These are phyloP conservation scores for Gymnopilus junonius DNA, from an alignment of 768 basidiomycete genomes.

Conservation along the genomic window DNA sequence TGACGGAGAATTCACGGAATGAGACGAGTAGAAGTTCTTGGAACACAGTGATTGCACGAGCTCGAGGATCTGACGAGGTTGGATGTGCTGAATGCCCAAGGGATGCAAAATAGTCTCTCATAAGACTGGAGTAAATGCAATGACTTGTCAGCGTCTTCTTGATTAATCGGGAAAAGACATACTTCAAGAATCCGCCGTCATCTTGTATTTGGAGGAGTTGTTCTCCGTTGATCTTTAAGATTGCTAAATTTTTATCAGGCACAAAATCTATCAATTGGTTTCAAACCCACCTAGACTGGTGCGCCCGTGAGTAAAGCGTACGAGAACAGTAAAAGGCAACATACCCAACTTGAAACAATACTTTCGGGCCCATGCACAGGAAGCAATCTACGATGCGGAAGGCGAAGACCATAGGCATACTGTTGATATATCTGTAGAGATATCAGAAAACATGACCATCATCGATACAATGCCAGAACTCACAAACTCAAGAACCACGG, in stretches of 20 bases:
- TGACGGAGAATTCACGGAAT: constrained; percentile 96
- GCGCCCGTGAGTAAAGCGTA: constrained; percentile 16
- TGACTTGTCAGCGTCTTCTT: not conserved
- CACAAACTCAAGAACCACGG: constrained; percentile 98
- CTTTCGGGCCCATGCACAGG: constrained; percentile 98
- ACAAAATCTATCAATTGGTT: not conserved
- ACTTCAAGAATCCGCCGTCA: constrained; percentile 97
- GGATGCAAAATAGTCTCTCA: constrained; percentile 94
- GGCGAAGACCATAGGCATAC: constrained; percentile 97
- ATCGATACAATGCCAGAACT: constrained; percentile 35
- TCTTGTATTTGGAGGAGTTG: constrained; percentile 91
- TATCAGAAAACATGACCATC: not conserved
- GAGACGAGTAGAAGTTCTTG: constrained; percentile 96
- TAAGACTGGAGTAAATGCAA: constrained; percentile 59
- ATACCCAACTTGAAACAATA: constrained; percentile 97
- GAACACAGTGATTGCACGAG: constrained; percentile 94
- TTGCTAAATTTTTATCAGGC: constrained; percentile 55
- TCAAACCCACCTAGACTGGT: constrained; percentile 57
- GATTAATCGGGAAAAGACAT: constrained; percentile 23
- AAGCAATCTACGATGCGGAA: constrained; percentile 98
- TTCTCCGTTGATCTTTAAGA: constrained; percentile 97
- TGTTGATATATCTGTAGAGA: constrained; percentile 75
- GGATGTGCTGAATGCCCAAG: constrained; percentile 96
- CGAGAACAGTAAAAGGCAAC: constrained; percentile 27
- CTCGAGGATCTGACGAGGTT: constrained; percentile 81